Percentiles rank a stretch among this genome's conserved stretches.
Evolutionary conservation across 768 basidiomycete species (phyloP).

Genomic region (Hypholoma sublateritium): DNA sequence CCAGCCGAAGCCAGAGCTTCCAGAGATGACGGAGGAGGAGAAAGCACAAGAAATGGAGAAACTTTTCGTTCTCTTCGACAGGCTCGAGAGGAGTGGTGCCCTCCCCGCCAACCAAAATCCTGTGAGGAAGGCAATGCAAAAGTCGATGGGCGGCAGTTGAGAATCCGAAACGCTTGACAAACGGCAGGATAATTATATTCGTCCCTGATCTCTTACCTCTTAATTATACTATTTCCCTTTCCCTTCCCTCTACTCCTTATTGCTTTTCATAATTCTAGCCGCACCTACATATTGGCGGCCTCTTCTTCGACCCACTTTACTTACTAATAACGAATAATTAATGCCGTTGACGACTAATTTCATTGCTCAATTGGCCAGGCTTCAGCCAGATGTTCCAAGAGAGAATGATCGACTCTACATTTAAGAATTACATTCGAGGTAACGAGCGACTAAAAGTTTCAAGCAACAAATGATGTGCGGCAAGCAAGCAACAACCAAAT

Average conservation of each 20-base stretch:
- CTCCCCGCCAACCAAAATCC: constrained; percentile 68
- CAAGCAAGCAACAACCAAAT: background rate
- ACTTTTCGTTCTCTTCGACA: constrained; percentile 87
- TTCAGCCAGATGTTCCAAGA: too few species aligned
- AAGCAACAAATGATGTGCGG: background rate
- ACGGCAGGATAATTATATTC: background rate
- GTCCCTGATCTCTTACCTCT: background rate
- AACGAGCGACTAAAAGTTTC: background rate
- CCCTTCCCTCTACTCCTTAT: too few species aligned
- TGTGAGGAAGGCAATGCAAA: constrained; percentile 65
- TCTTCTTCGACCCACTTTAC: too few species aligned
- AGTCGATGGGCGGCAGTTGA: constrained; percentile 19
- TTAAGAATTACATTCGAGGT: background rate
- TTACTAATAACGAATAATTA: too few species aligned
- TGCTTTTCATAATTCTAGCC: too few species aligned
- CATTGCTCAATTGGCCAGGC: too few species aligned
- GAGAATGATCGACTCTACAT: background rate
- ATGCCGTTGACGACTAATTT: too few species aligned
- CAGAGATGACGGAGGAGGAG: constrained; percentile 91
- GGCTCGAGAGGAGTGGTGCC: constrained; percentile 77
- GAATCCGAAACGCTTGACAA: background rate
- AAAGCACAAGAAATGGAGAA: constrained; percentile 93
- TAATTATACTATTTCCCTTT: background rate
- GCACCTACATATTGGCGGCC: too few species aligned
- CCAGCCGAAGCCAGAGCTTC: constrained; percentile 34